These are phyloP conservation scores for Orbilia javanica DNA, from an alignment of 2,329 filamentous ascomycete species.

Conservation along the genomic window DNA sequence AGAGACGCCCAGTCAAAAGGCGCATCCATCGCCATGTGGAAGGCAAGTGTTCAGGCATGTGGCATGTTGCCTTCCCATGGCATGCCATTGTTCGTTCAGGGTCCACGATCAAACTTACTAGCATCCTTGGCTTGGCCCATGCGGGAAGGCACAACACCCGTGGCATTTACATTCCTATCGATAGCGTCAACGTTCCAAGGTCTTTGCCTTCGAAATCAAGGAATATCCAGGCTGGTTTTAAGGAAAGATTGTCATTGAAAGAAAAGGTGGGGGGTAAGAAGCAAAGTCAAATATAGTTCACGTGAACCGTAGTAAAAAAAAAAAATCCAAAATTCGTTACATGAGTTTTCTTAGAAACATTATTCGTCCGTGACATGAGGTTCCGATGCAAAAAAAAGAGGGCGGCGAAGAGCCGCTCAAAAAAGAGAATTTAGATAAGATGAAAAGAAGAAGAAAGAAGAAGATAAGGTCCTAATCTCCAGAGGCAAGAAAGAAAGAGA, in stretches of 20 bases:
- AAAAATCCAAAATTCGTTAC: slow-evolving; percentile 19
- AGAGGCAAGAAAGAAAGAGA: neutral
- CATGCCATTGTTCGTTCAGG: slow-evolving; percentile 22
- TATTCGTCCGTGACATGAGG: slow-evolving; percentile 40
- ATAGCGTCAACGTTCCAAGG: slow-evolving; percentile 4
- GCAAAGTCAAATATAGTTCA: slow-evolving; percentile 21
- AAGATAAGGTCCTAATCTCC: neutral
- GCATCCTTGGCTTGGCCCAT: slow-evolving; percentile 21
- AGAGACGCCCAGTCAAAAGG: slow-evolving; percentile 34
- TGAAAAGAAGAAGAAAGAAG: neutral
- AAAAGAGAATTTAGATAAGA: slow-evolving; percentile 2
- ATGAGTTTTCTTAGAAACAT: slow-evolving; percentile 28
- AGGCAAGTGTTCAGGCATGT: slow-evolving; percentile 30
- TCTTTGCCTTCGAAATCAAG: slow-evolving; percentile 7
- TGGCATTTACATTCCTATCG: slow-evolving; percentile 9
- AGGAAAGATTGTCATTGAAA: neutral
- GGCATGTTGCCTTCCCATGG: slow-evolving; percentile 21
- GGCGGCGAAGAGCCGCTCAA: neutral
- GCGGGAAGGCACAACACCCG: slow-evolving; percentile 7
- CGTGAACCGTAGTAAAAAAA: slow-evolving; percentile 24
- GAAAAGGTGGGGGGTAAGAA: neutral
- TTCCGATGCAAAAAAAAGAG: slow-evolving; percentile 16
- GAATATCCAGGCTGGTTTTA: neutral
- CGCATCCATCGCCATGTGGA: slow-evolving; percentile 49
- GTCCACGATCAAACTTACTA: neutral